Percentiles rank a stretch among this genome's conserved stretches.
Conservation (phyloP, 805 yeast genomes). For the Clavispora santaluciae region DNA sequence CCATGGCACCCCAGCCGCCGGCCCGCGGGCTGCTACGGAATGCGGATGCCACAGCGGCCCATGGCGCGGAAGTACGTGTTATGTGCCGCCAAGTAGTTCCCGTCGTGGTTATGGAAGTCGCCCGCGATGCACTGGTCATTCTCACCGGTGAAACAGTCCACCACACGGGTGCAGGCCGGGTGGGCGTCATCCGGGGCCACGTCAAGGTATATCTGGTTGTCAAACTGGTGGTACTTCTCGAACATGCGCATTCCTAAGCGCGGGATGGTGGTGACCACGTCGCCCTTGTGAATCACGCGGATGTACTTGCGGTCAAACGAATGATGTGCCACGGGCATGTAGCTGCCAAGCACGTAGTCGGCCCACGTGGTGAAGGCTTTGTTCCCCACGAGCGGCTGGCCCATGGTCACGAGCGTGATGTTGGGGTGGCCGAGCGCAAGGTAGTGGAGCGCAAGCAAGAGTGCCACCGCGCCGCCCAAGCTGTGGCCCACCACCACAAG, state of each 20-base stretch:
- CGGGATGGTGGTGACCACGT: constrained; percentile 29
- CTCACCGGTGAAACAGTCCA: constrained; percentile 28
- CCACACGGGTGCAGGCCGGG: constrained; percentile 26
- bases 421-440: constrained; percentile 30
- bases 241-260: constrained; percentile 5
- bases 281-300: constrained; percentile 25
- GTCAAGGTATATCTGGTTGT: constrained; percentile 35
- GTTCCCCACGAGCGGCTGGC: constrained; percentile 43
- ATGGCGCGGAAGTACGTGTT: constrained; percentile 34
- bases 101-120: constrained; percentile 19
- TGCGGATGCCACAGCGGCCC: constrained; percentile 26
- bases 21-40: too few species aligned
- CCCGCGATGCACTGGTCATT: constrained; percentile 26
- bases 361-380: constrained; percentile 32
- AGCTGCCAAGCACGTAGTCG: constrained; percentile 30
- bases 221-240: constrained; percentile 26
- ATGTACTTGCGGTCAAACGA: constrained; percentile 15
- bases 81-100: constrained; percentile 27
- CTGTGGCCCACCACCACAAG: constrained; percentile 25
- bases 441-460: constrained; percentile 32
- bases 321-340: constrained; percentile 15
- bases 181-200: constrained; percentile 21
- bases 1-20: too few species aligned
- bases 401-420: constrained; percentile 36
- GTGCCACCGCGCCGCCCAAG: constrained; percentile 39